Percentiles rank a stretch among this genome's conserved stretches.
Conservation (phyloP, 805 yeast genomes). For the Torulaspora quercuum region DNA sequence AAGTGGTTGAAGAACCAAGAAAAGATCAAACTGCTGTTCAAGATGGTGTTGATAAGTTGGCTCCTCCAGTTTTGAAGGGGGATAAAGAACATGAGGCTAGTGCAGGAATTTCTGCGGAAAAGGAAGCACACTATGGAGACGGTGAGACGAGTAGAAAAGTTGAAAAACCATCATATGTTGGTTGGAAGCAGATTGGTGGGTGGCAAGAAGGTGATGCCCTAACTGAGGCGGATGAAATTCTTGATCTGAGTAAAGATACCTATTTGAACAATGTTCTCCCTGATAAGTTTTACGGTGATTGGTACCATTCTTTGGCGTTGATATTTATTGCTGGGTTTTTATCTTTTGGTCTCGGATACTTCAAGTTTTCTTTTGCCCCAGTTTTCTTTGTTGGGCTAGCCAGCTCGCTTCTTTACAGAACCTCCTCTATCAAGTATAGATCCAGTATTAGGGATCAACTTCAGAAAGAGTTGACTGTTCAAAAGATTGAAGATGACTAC, state of each 20-base stretch:
- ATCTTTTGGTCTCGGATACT: conserved; percentile 77
- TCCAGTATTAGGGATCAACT: conserved; percentile 70
- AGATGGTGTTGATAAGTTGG: conserved; percentile 21
- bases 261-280: conserved; percentile 73
- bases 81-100: conserved; percentile 21
- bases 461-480: conserved; percentile 79
- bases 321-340: conserved; percentile 62
- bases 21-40: conserved; percentile 20
- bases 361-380: conserved; percentile 74
- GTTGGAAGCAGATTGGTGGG: conserved; percentile 93
- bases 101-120: conserved; percentile 22
- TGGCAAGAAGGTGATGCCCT: conserved; percentile 70
- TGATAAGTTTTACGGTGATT: conserved; percentile 79
- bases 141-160: conserved; percentile 18
- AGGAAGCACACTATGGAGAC: conserved; percentile 21
- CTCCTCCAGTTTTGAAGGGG: conserved; percentile 19
- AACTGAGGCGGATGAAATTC: conserved; percentile 62
- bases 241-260: conserved; percentile 71
- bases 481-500: conserved; percentile 78
- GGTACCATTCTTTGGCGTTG: conserved; percentile 88
- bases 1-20: conserved; percentile 14
- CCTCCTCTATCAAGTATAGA: conserved; percentile 79
- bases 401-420: conserved; percentile 70
- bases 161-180: conserved; percentile 62
- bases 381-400: conserved; percentile 65